Conservation (phyloP, 495 filamentous ascomycete genomes). For the Tuber umbilicatum region DNA sequence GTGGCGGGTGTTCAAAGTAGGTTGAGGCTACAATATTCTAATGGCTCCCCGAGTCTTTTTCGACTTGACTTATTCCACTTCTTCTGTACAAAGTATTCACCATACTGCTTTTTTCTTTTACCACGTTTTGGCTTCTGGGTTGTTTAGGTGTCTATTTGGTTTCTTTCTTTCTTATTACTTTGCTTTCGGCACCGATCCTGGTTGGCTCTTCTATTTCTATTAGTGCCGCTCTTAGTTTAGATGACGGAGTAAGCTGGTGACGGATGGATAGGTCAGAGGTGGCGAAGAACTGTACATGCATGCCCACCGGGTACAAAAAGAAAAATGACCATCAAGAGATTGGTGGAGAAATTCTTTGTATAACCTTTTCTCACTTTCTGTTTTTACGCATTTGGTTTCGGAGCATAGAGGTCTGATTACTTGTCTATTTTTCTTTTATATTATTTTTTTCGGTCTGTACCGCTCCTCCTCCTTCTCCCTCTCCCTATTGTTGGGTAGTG, state of each 20-base stretch:
- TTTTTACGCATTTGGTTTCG: neutral
- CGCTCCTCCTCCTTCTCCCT: neutral
- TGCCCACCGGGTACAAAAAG: conserved; percentile 7
- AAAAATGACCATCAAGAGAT: conserved; percentile 5
- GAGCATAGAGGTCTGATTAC: conserved; percentile 1
- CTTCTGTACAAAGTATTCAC: conserved; percentile 30
- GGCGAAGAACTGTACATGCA: conserved; percentile 10
- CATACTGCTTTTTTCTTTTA: conserved; percentile 10
- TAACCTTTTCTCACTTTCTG: conserved; percentile 14
- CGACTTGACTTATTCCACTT: conserved; percentile 6
- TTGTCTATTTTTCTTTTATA: neutral
- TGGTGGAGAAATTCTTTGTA: conserved; percentile 19
- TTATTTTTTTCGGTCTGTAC: neutral
- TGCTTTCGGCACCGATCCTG: neutral
- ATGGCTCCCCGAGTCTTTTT: conserved; percentile 12
- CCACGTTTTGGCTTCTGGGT: neutral
- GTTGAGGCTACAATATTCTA: conserved; percentile 18
- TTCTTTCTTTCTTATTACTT: neutral
- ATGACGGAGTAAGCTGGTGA: conserved; percentile 14
- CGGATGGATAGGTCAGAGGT: neutral
- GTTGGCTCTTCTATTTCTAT: neutral
- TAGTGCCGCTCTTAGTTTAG: conserved; percentile 17
- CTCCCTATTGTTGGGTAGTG: neutral
- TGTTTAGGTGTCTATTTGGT: neutral
- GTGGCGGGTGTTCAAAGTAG: neutral